These are phyloP conservation scores for Crithidia expoeki DNA, from an alignment of 208 protist genomes.

Conservation along the genomic window DNA sequence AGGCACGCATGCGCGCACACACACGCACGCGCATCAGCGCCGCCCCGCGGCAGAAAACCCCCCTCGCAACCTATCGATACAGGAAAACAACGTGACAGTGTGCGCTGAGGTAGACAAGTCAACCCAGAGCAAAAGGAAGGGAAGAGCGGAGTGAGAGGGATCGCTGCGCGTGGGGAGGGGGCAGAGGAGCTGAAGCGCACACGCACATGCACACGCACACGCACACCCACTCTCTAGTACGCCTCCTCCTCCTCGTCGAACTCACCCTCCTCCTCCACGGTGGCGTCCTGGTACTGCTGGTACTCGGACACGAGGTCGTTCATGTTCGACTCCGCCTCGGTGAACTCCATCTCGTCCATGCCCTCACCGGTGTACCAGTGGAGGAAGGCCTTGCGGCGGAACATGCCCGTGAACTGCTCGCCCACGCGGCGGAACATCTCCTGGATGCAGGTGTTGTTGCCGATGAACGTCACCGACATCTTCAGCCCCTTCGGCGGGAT, in stretches of 20 bases:
- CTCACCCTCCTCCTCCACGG: slow-evolving; percentile 81
- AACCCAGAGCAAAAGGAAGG: too few species aligned
- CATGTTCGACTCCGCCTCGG: slow-evolving; percentile 94
- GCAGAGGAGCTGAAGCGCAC: not conserved
- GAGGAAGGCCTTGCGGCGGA: slow-evolving; percentile 98
- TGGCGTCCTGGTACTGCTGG: slow-evolving; percentile 93
- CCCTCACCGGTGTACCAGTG: slow-evolving; percentile 99
- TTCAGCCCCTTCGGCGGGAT: slow-evolving; percentile 93
- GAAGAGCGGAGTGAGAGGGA: too few species aligned
- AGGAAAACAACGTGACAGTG: too few species aligned
- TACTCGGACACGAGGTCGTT: slow-evolving; percentile 94
- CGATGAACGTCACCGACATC: slow-evolving; percentile 94
- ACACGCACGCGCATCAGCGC: too few species aligned
- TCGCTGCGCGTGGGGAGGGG: not conserved
- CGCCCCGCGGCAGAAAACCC: too few species aligned
- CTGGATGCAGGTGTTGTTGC: slow-evolving; percentile 94
- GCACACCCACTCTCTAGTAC: slow-evolving; percentile 31
- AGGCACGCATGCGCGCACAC: too few species aligned
- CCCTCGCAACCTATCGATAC: too few species aligned
- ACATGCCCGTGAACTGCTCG: slow-evolving; percentile 99
- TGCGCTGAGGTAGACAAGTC: too few species aligned
- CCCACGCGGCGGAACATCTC: slow-evolving; percentile 94
- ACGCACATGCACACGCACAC: not conserved
- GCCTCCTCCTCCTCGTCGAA: slow-evolving; percentile 67
- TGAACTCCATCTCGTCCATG: slow-evolving; percentile 89